phyloP scores from a whole-genome alignment of 2,329 filamentous ascomycete genomes.

The Rasamsonia emersonii region DNA sequence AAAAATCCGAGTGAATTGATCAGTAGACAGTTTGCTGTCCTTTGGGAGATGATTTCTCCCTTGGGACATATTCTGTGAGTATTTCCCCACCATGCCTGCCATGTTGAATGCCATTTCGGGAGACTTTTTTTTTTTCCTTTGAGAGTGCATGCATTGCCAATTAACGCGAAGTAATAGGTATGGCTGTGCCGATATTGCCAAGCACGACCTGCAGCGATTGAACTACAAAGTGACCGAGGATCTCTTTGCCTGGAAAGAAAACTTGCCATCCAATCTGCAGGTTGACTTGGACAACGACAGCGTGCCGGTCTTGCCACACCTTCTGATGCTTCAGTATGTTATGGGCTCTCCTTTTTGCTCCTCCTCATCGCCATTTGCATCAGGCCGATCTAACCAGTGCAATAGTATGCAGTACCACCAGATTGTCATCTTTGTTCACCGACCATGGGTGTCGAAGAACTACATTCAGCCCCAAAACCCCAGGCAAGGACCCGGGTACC shows the following conservation, averaged over 20 bases:
- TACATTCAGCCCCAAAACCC: slow-evolving; percentile 34
- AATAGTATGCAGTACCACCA: slow-evolving; percentile 37
- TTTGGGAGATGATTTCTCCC: slow-evolving; percentile 37
- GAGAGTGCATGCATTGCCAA: slow-evolving; percentile 11
- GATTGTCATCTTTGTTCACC: slow-evolving; percentile 36
- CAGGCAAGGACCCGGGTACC: slow-evolving; percentile 35
- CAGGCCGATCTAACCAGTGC: slow-evolving; percentile 2
- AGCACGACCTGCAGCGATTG: slow-evolving; percentile 29
- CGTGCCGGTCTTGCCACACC: slow-evolving; percentile 28
- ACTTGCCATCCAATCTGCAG: slow-evolving; percentile 28
- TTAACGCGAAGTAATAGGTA: too few relatives aligned
- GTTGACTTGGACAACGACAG: slow-evolving; percentile 26
- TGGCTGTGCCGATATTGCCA: slow-evolving; percentile 29
- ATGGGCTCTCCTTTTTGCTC: background rate
- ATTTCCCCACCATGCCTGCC: background rate
- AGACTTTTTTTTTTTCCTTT: background rate
- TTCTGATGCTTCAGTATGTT: slow-evolving; percentile 34
- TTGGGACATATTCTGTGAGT: slow-evolving; percentile 34
- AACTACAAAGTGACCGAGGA: slow-evolving; percentile 27
- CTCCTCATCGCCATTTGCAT: background rate
- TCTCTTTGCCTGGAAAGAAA: slow-evolving; percentile 34
- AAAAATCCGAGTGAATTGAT: slow-evolving; percentile 26
- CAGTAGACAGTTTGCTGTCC: slow-evolving; percentile 28
- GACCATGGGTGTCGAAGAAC: slow-evolving; percentile 36
- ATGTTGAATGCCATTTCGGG: slow-evolving; percentile 8